Evolutionary conservation across 2,329 filamentous ascomycete genomes (phyloP).

Genomic region (Didymella sp.): DNA sequence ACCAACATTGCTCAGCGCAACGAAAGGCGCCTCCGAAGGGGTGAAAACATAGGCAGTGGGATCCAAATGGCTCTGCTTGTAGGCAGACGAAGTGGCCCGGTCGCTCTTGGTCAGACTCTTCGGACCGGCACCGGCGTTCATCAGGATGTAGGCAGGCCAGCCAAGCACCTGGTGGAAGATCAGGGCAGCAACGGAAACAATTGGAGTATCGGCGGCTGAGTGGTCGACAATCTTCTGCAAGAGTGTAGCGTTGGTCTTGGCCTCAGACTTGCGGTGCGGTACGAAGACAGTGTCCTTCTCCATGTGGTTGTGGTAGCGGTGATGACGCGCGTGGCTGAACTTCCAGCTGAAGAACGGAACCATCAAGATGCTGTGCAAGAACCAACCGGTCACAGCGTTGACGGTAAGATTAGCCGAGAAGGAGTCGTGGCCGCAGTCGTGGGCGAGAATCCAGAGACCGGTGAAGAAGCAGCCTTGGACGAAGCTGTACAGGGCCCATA

Average conservation of each 20-base stretch:
- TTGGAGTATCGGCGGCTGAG: conserved; percentile 65
- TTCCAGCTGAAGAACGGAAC: conserved; percentile 79
- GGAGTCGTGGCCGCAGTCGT: conserved; percentile 74
- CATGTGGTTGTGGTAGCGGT: conserved; percentile 72
- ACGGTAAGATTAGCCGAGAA: conserved; percentile 65
- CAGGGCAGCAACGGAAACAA: conserved; percentile 62
- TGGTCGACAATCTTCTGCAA: conserved; percentile 47
- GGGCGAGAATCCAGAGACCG: conserved; percentile 70
- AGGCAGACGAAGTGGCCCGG: conserved; percentile 15
- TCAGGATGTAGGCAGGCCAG: conserved; percentile 69
- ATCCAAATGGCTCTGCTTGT: conserved; percentile 34
- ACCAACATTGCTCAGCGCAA: conserved; percentile 29
- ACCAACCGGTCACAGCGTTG: conserved; percentile 69
- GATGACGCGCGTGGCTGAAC: conserved; percentile 72
- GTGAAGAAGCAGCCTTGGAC: conserved; percentile 70
- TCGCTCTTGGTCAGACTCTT: conserved; percentile 27
- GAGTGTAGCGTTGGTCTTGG: conserved; percentile 14
- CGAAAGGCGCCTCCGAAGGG: conserved; percentile 25
- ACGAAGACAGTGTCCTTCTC: conserved; percentile 64
- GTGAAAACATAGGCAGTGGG: conserved; percentile 30
- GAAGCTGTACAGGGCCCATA: conserved; percentile 67
- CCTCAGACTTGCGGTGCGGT: conserved; percentile 33
- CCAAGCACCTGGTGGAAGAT: conserved; percentile 69
- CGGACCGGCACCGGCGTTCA: conserved; percentile 55
- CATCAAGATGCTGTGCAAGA: conserved; percentile 69